Percentiles rank a stretch among this genome's conserved stretches.
phyloP scores from a whole-genome alignment of 2,329 filamentous ascomycete genomes.

The Penicillium sp. region DNA sequence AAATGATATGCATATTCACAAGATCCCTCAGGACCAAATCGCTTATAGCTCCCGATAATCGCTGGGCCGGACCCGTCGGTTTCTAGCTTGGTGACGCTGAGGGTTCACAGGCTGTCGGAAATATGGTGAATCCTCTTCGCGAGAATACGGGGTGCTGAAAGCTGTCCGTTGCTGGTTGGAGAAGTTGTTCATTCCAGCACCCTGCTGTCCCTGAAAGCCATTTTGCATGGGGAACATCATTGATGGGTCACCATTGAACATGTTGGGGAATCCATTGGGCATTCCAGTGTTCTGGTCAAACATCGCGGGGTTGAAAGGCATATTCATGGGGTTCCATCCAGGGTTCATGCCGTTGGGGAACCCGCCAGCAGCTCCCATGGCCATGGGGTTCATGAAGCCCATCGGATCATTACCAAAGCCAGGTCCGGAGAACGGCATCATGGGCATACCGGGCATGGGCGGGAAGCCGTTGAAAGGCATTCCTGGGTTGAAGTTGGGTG shows the following conservation, averaged over 20 bases:
- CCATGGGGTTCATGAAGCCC: slow-evolving; percentile 46
- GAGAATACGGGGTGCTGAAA: slow-evolving; percentile 57
- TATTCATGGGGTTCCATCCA: slow-evolving; percentile 49
- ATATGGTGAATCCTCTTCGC: slow-evolving; percentile 84
- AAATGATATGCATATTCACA: slow-evolving; percentile 11
- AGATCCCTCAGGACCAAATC: background rate
- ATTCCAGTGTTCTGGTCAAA: slow-evolving; percentile 34
- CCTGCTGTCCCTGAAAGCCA: slow-evolving; percentile 25
- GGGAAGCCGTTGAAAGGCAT: slow-evolving; percentile 37
- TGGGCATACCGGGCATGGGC: slow-evolving; percentile 35
- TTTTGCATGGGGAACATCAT: slow-evolving; percentile 42
- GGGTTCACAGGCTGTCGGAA: slow-evolving; percentile 96
- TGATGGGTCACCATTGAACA: slow-evolving; percentile 37
- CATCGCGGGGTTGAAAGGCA: slow-evolving; percentile 43
- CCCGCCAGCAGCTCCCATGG: slow-evolving; percentile 29
- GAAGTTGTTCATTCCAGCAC: slow-evolving; percentile 46
- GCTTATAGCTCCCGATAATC: slow-evolving; percentile 80
- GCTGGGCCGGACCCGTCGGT: slow-evolving; percentile 77
- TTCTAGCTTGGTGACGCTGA: slow-evolving; percentile 80
- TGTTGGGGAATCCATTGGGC: slow-evolving; percentile 37
- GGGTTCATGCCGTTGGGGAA: slow-evolving; percentile 38
- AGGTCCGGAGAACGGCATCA: slow-evolving; percentile 37
- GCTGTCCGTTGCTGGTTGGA: slow-evolving; percentile 60
- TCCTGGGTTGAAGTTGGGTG: slow-evolving; percentile 34
- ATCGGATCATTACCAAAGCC: slow-evolving; percentile 34